These are phyloP conservation scores for Aspergillus awamori DNA, from an alignment of 2,329 filamentous ascomycete genomes.

Conservation along the genomic window DNA sequence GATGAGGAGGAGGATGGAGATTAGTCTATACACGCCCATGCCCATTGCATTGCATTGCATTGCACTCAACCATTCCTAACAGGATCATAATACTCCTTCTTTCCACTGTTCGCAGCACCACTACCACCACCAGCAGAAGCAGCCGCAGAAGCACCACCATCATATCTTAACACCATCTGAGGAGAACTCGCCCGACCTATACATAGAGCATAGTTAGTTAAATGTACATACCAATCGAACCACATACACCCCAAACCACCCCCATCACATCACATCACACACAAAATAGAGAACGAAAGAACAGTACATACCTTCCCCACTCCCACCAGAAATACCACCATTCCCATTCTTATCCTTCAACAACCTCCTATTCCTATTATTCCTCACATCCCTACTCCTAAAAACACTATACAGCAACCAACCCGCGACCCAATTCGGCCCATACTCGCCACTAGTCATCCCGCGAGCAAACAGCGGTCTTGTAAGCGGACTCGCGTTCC, in stretches of 20 bases:
- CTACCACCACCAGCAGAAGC: neutral
- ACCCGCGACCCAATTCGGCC: constrained; percentile 50
- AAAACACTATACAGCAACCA: constrained; percentile 54
- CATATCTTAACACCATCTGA: constrained; percentile 24
- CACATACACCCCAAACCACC: no score
- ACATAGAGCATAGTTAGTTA: neutral
- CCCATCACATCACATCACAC: no score
- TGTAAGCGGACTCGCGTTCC: constrained; percentile 43
- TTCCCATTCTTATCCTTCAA: constrained; percentile 23
- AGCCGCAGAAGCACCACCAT: neutral
- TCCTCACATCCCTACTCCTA: constrained; percentile 50
- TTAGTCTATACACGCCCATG: neutral
- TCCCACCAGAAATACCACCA: neutral
- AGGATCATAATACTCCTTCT: constrained; percentile 46
- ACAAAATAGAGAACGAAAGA: no score
- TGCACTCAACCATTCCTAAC: constrained; percentile 38
- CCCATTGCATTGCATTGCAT: no score
- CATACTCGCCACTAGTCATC: constrained; percentile 46
- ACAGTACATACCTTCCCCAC: constrained; percentile 18
- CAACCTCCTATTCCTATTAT: constrained; percentile 49
- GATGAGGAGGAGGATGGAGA: constrained; percentile 13
- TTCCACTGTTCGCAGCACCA: constrained; percentile 25
- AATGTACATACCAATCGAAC: neutral
- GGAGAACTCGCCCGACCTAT: constrained; percentile 6
- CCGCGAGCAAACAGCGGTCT: constrained; percentile 46